Base-by-base conservation (phyloP, 169 alveolate genomes). In the Eimeria tenella region DNA sequence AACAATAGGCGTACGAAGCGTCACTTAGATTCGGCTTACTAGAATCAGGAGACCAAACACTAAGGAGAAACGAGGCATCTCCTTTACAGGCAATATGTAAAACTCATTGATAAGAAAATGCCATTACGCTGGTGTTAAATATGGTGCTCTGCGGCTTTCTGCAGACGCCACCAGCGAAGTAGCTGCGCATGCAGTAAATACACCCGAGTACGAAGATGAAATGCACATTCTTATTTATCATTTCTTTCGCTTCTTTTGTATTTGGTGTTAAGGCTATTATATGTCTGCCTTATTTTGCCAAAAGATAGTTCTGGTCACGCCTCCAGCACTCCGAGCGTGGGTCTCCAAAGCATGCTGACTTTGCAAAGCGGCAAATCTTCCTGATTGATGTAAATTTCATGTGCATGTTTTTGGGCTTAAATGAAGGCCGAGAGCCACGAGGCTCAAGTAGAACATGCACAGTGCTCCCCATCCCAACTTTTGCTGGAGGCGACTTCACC, bases 101-200 rank as follows among this genome's bases (percentile, higher is more conserved):
- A 77, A 53, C 6, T 53, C 5, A 8, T 63, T 55, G 1, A 74
- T 1, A 49, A 50, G 5, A 8, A 53, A 25, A 21, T 31, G n/a
- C 11, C 17, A 25, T 70, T 4, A 23, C 79, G 17, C 4, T 17
- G 1, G 49, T 5, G 9, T 4, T 4, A 3, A 5, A 4, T 42
- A 15, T 7, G 10, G 13, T 0, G 11, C 4, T 75, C 4, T 23
- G 19, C 17, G 15, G 0, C 65, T 19, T 31, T 31, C n/a, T 50
- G 5, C 62, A 52, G 86, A 50, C 5, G 1, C n/a, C 86, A 15
- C 42, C 0, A 53, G 63, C 63, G 17, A 0, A 15, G 63, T 4
- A 2, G 58, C 52, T 53, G 23, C 53, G 89, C 89, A 81, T 55
- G 89, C 89, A 81, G 89, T 81, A 81, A 52, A 21, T 55, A 81